Evolutionary conservation across 2,329 filamentous ascomycete species (phyloP).

Genomic region (Xylaria sp.): DNA sequence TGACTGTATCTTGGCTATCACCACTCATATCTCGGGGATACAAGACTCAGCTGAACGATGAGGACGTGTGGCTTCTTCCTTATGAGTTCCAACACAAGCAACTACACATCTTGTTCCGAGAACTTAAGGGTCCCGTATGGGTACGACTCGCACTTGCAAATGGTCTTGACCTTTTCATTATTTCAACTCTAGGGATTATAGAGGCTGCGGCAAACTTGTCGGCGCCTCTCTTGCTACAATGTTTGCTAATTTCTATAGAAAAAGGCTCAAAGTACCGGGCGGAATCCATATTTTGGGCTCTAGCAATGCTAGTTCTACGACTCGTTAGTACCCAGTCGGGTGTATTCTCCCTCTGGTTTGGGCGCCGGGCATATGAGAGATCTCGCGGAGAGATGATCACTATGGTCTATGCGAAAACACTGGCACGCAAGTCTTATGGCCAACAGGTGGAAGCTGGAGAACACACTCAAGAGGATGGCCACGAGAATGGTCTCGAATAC

Average conservation of each 20-base stretch:
- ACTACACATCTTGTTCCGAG: conserved; percentile 78
- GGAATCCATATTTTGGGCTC: conserved; percentile 72
- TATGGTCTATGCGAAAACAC: conserved; percentile 82
- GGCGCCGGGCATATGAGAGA: conserved; percentile 84
- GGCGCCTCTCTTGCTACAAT: conserved; percentile 76
- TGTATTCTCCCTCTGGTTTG: conserved; percentile 81
- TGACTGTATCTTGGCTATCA: conserved; percentile 84
- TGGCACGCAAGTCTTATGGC: conserved; percentile 69
- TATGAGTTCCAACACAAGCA: conserved; percentile 84
- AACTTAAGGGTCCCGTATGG: conserved; percentile 77
- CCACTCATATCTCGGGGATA: conserved; percentile 75
- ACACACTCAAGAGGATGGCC: conserved; percentile 27
- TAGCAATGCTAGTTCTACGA: conserved; percentile 68
- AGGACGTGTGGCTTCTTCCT: conserved; percentile 83
- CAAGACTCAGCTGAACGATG: conserved; percentile 73
- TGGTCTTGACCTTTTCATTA: conserved; percentile 78
- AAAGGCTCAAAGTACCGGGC: conserved; percentile 59
- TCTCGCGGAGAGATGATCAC: conserved; percentile 87
- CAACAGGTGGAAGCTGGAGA: conserved; percentile 50
- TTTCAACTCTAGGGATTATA: conserved; percentile 70
- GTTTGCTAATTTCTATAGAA: conserved; percentile 74
- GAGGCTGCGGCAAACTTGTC: conserved; percentile 67
- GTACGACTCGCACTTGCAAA: conserved; percentile 78
- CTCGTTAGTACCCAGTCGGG: conserved; percentile 71
- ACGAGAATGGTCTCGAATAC: conserved; percentile 9